Evolutionary conservation across 2,329 filamentous ascomycete genomes (phyloP).

Genomic region (Colletotrichum melonis): DNA sequence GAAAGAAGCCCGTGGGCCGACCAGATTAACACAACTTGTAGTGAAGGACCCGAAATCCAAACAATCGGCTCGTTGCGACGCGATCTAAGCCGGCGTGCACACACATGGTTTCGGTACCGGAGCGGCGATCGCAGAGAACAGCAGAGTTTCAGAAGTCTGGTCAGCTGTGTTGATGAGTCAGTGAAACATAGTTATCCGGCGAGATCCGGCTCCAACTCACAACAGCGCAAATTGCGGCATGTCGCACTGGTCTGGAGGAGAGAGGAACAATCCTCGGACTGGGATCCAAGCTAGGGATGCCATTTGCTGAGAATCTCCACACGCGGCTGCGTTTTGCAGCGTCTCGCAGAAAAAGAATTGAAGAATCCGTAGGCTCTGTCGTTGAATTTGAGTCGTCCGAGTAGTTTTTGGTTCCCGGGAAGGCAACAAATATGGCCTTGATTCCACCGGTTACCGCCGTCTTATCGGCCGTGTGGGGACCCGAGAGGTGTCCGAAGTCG

Average conservation of each 20-base stretch:
- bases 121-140: slow-evolving; percentile 5
- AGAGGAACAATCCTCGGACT: not conserved
- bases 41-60: not conserved
- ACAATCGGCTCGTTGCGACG: slow-evolving; percentile 20
- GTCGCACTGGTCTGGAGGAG: not conserved
- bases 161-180: slow-evolving; percentile 19
- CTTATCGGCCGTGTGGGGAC: slow-evolving; percentile 15
- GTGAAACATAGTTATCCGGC: not conserved
- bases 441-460: slow-evolving; percentile 5
- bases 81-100: slow-evolving; percentile 10
- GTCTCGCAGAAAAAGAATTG: not conserved
- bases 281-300: not conserved
- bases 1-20: not conserved
- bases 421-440: not conserved
- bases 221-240: not conserved
- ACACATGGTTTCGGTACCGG: not conserved
- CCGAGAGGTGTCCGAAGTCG: slow-evolving; percentile 22
- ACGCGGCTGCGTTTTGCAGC: not conserved
- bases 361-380: not conserved
- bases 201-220: slow-evolving; percentile 7
- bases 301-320: not conserved
- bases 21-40: not conserved
- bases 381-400: not conserved
- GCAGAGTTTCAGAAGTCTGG: slow-evolving; percentile 18
- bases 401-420: not conserved